A percentile compares a stretch with the other conserved stretches of the same genome.
phyloP scores from a whole-genome alignment of 306 rosid species.

The Erythrophleum fordii region DNA sequence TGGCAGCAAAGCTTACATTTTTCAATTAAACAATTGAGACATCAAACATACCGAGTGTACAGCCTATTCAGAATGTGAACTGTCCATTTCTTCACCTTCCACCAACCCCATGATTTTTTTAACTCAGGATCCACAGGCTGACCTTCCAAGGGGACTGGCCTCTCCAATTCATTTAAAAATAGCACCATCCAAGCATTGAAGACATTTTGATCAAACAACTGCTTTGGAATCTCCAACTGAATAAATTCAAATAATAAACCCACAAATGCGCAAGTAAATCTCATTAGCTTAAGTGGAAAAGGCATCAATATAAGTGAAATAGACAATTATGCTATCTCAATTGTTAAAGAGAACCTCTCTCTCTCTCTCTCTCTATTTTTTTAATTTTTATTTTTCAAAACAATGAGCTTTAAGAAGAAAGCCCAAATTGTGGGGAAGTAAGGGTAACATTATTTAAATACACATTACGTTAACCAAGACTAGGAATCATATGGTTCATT shows the following conservation, averaged over 20 bases:
- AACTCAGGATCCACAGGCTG: slow-evolving; percentile 86
- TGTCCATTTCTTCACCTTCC: slow-evolving; percentile 99
- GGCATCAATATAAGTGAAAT: slow-evolving; percentile 22
- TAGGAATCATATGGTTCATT: neutral
- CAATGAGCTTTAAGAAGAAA: slow-evolving; percentile 3
- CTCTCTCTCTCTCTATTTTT: neutral
- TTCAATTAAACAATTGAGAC: neutral
- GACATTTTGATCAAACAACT: slow-evolving; percentile 74
- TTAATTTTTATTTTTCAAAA: too few relatives aligned
- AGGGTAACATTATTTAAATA: slow-evolving; percentile 19
- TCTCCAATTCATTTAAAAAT: slow-evolving; percentile 82
- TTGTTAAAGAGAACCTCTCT: neutral
- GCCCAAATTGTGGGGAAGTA: neutral
- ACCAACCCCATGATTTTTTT: slow-evolving; percentile 97
- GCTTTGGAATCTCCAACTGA: slow-evolving; percentile 98
- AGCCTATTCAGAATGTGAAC: slow-evolving; percentile 91
- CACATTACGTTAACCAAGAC: slow-evolving; percentile 11
- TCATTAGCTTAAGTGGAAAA: neutral
- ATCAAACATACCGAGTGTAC: slow-evolving; percentile 74
- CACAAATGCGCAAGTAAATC: slow-evolving; percentile 5
- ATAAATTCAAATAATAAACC: slow-evolving; percentile 37
- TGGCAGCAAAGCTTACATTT: neutral
- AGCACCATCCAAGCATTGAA: slow-evolving; percentile 97
- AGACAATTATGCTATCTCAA: neutral
- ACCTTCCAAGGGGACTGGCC: slow-evolving; percentile 93